Conservation (phyloP, 768 basidiomycete species). For the Leccinum subgranulosum region DNA sequence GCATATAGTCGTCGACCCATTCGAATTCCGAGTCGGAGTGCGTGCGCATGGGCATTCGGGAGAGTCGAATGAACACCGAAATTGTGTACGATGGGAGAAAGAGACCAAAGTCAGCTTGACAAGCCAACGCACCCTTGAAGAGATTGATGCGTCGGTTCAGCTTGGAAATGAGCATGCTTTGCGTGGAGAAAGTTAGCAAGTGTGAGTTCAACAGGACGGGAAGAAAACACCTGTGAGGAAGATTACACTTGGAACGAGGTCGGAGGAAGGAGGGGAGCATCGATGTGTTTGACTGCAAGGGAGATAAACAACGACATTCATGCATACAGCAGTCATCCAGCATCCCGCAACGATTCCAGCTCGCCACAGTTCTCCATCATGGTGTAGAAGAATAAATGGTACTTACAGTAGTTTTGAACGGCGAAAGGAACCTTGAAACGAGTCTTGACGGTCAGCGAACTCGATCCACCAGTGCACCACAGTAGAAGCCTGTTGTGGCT, state of each 20-base stretch:
- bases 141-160: constrained; percentile 91
- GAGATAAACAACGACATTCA: constrained; percentile 32
- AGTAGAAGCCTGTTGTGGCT: too few species aligned
- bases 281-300: constrained; percentile 28
- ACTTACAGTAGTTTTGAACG: constrained; percentile 23
- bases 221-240: not conserved
- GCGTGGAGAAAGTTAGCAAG: constrained; percentile 29
- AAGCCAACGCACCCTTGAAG: constrained; percentile 84
- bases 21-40: not conserved
- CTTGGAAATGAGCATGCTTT: constrained; percentile 92
- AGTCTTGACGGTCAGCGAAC: constrained; percentile 28
- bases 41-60: too few species aligned
- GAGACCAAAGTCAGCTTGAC: not conserved
- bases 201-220: not conserved
- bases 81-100: not conserved
- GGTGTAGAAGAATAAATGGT: not conserved
- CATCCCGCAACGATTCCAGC: constrained; percentile 4
- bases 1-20: not conserved
- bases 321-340: constrained; percentile 5
- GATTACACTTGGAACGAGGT: not conserved
- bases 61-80: not conserved
- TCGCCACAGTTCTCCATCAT: constrained; percentile 3
- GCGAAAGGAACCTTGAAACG: constrained; percentile 26
- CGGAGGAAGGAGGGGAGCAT: constrained; percentile 25
- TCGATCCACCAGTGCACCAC: too few species aligned